Evolutionary conservation across 768 basidiomycete genomes (phyloP).

Genomic region (Trametes cinnabarina): DNA sequence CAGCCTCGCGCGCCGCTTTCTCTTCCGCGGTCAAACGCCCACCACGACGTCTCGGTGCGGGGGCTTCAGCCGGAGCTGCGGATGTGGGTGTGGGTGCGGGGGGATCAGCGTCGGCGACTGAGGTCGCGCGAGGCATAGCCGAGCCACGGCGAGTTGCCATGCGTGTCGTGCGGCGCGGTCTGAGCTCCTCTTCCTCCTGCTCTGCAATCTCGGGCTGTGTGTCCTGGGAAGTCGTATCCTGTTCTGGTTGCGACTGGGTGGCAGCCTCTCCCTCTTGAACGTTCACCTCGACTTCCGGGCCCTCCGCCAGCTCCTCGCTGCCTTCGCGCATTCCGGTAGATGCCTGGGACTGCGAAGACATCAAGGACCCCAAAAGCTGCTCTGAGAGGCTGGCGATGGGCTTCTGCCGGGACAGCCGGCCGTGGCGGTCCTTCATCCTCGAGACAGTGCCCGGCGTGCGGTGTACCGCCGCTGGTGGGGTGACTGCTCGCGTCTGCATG

Average conservation of each 20-base stretch:
- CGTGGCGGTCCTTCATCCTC: slow-evolving; percentile 44
- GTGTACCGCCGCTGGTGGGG: slow-evolving; percentile 20
- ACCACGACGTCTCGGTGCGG: slow-evolving; percentile 23
- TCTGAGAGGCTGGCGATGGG: slow-evolving; percentile 9
- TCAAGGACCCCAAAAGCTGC: neutral
- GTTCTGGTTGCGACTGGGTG: neutral
- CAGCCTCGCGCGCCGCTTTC: slow-evolving; percentile 22
- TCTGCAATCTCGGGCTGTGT: neutral
- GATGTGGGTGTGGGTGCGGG: slow-evolving; percentile 6
- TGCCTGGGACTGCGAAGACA: neutral
- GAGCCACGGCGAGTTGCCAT: slow-evolving; percentile 1
- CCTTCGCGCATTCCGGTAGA: neutral
- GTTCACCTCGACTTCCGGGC: neutral
- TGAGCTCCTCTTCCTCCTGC: too few relatives aligned
- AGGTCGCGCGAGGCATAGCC: neutral
- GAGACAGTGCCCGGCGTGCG: slow-evolving; percentile 36
- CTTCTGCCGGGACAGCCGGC: slow-evolving; percentile 26
- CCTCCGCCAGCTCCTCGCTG: neutral
- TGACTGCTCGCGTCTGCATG: neutral
- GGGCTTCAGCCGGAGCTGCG: neutral
- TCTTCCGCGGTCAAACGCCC: slow-evolving; percentile 23
- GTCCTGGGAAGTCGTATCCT: neutral
- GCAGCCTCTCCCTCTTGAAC: neutral
- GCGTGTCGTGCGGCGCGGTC: slow-evolving; percentile 13
- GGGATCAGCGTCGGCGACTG: neutral